A percentile compares a stretch with the other conserved stretches of the same genome.
These are phyloP conservation scores for Aegilops sharonensis DNA, from an alignment of 176 grass and related monocot species.

Conservation along the genomic window DNA sequence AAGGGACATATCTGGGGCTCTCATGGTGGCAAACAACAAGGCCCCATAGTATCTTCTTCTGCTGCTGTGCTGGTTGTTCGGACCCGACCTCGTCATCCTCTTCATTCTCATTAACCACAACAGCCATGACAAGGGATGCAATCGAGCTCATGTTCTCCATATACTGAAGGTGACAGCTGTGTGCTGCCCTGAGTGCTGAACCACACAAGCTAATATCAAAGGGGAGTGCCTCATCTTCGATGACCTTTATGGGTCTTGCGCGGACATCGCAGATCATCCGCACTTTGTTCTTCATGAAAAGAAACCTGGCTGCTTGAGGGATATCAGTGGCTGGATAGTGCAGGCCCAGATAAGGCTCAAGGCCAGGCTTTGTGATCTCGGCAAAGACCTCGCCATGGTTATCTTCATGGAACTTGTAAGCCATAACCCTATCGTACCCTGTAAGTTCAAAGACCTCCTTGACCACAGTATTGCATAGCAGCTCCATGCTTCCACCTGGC, in stretches of 20 bases:
- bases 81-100: constrained; percentile 42
- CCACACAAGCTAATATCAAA: constrained; percentile 84
- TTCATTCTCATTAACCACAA: constrained; percentile 70
- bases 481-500: constrained; percentile 68
- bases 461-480: constrained; percentile 68
- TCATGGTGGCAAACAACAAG: constrained; percentile 89
- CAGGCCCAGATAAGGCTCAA: constrained; percentile 84
- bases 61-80: constrained; percentile 48
- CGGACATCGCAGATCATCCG: constrained; percentile 90
- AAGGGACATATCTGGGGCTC: constrained; percentile 84
- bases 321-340: constrained; percentile 97
- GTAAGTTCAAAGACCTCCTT: constrained; percentile 92
- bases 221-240: constrained; percentile 59
- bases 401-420: constrained; percentile 96
- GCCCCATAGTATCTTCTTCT: constrained; percentile 81
- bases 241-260: constrained; percentile 64
- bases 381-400: constrained; percentile 82
- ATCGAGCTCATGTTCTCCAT: constrained; percentile 99
- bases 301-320: constrained; percentile 85
- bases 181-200: constrained; percentile 76
- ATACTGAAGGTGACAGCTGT: constrained; percentile 91
- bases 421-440: constrained; percentile 95
- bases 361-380: constrained; percentile 82
- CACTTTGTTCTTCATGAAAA: constrained; percentile 97
- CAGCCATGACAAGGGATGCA: constrained; percentile 90